Evolutionary conservation across 179 eudicot genomes (phyloP).

Genomic region (Corrigiola litoralis): DNA sequence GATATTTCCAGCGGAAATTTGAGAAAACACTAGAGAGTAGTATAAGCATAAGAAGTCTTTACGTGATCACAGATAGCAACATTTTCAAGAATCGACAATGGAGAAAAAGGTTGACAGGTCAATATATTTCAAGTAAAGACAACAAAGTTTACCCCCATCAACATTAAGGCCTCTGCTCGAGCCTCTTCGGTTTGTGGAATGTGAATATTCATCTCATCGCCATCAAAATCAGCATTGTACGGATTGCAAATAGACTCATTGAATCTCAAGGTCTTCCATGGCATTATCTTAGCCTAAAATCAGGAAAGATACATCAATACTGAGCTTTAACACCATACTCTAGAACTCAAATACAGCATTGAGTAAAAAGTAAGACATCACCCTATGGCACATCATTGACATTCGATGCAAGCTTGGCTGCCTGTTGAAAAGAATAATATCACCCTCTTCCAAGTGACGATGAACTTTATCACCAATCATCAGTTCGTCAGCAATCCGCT

Average conservation of each 20-base stretch:
- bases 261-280: constrained; percentile 95
- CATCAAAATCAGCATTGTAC: constrained; percentile 99
- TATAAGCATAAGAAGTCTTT: too few relatives aligned
- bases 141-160: constrained; percentile 77
- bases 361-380: constrained; percentile 17
- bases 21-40: too few relatives aligned
- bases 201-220: constrained; percentile 99
- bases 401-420: constrained; percentile 97
- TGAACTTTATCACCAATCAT: constrained; percentile 68
- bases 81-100: too few relatives aligned
- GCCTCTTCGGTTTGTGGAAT: constrained; percentile 99
- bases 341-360: not conserved
- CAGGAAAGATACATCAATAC: constrained; percentile 8
- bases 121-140: not conserved
- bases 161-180: constrained; percentile 78
- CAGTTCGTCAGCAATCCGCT: constrained; percentile 74
- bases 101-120: not conserved
- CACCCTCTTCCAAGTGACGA: constrained; percentile 95
- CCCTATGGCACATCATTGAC: constrained; percentile 99
- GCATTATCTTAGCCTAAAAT: constrained; percentile 88
- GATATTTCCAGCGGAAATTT: too few relatives aligned
- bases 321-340: not conserved
- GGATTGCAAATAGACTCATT: constrained; percentile 98
- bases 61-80: too few relatives aligned
- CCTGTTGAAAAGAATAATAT: constrained; percentile 83